Conservation (phyloP, 345 rosid genomes). For the Boechera retrofracta region DNA sequence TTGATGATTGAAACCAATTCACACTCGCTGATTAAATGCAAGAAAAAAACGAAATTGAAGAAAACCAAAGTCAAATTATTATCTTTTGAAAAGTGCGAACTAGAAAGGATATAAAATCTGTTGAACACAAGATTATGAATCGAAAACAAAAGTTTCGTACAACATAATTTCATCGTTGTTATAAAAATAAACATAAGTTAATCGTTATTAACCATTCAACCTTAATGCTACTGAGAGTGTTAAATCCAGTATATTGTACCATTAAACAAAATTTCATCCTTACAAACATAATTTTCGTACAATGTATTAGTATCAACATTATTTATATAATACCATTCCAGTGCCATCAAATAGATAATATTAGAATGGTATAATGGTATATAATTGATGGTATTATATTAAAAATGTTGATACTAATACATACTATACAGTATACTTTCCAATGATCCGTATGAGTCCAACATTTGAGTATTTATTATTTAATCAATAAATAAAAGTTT, state of each 20-base stretch:
- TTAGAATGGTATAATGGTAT: background rate
- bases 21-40: slow-evolving; percentile 15
- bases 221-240: no score
- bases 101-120: background rate
- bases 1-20: slow-evolving; percentile 11
- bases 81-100: background rate
- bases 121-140: slow-evolving; percentile 8
- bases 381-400: background rate
- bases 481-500: background rate
- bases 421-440: background rate
- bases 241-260: no score
- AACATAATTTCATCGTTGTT: background rate
- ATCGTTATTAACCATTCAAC: no score
- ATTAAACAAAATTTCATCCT: background rate
- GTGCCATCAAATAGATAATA: background rate
- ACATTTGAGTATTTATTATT: background rate
- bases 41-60: background rate
- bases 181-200: no score
- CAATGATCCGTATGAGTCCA: slow-evolving; percentile 11
- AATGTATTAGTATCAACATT: background rate
- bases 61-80: background rate
- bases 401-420: background rate
- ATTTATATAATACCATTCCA: background rate
- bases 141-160: background rate
- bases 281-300: background rate